These are phyloP conservation scores for Rhodotorula sphaerocarpa DNA, from an alignment of 768 basidiomycete genomes.

Conservation along the genomic window DNA sequence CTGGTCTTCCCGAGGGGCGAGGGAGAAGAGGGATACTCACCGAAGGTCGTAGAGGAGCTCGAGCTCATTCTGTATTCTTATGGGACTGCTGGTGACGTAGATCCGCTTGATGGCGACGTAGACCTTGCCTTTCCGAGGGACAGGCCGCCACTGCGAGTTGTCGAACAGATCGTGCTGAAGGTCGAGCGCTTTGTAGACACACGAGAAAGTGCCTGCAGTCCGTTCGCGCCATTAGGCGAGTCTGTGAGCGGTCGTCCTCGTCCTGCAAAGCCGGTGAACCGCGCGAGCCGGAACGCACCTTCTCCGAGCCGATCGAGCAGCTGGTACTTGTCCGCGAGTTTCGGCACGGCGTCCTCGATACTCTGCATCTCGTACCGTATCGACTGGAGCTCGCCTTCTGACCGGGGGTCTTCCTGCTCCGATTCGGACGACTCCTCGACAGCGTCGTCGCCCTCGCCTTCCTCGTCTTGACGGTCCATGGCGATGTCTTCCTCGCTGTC, in stretches of 20 bases:
- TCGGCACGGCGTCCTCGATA: slow-evolving; percentile 59
- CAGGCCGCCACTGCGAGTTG: slow-evolving; percentile 48
- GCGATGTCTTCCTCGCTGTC: neutral
- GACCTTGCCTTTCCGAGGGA: slow-evolving; percentile 43
- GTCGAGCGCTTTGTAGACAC: slow-evolving; percentile 97
- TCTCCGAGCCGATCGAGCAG: slow-evolving; percentile 87
- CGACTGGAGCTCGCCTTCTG: slow-evolving; percentile 22
- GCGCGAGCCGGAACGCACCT: slow-evolving; percentile 41
- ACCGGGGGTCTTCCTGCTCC: slow-evolving; percentile 18
- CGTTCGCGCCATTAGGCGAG: neutral
- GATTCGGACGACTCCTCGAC: slow-evolving; percentile 18
- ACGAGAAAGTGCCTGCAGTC: slow-evolving; percentile 77
- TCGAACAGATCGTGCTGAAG: slow-evolving; percentile 56
- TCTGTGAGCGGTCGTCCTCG: neutral
- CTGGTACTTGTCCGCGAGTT: slow-evolving; percentile 60
- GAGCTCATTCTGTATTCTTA: slow-evolving; percentile 85
- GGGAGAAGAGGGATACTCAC: slow-evolving; percentile 34
- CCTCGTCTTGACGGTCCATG: neutral
- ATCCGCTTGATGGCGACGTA: slow-evolving; percentile 94
- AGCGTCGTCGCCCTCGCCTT: neutral
- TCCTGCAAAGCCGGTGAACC: neutral
- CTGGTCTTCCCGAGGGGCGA: no score
- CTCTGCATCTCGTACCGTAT: slow-evolving; percentile 58
- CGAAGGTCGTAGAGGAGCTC: slow-evolving; percentile 67
- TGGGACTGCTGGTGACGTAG: slow-evolving; percentile 89